These are phyloP conservation scores for Plantago lanceolata DNA, from an alignment of 305 asterid genomes.

Conservation along the genomic window DNA sequence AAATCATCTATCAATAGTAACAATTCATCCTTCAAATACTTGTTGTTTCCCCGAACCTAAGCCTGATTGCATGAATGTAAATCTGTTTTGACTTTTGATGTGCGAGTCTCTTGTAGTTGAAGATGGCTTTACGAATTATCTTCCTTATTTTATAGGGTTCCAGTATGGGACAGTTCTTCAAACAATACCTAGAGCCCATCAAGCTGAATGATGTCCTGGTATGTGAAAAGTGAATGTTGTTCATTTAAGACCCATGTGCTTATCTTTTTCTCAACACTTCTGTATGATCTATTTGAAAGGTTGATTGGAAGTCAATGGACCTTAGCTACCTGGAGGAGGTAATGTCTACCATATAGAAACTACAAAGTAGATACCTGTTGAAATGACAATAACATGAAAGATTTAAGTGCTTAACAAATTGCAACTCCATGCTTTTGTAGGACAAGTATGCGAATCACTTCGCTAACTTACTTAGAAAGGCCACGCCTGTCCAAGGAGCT, in stretches of 20 bases:
- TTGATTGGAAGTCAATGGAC: slow-evolving; percentile 91
- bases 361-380: background rate
- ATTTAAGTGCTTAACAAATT: slow-evolving; percentile 15
- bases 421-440: slow-evolving; percentile 34
- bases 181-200: slow-evolving; percentile 88
- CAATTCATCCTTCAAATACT: background rate
- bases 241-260: slow-evolving; percentile 14
- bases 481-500: slow-evolving; percentile 60
- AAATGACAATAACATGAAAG: slow-evolving; percentile 10
- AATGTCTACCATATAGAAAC: slow-evolving; percentile 25
- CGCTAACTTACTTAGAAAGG: slow-evolving; percentile 60
- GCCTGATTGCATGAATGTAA: background rate
- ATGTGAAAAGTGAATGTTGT: slow-evolving; percentile 32
- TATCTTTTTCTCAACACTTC: slow-evolving; percentile 26
- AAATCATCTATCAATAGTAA: background rate
- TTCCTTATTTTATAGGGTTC: slow-evolving; percentile 57
- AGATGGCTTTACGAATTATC: slow-evolving; percentile 21
- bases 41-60: background rate
- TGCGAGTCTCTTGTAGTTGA: background rate
- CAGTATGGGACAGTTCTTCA: slow-evolving; percentile 94
- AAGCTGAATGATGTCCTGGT: slow-evolving; percentile 88
- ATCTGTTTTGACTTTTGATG: background rate
- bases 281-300: slow-evolving; percentile 43
- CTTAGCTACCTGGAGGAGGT: slow-evolving; percentile 91
- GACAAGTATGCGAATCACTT: slow-evolving; percentile 73